Conservation (phyloP, 352 stramenopile genomes). For the Globisporangium spiculum region DNA sequence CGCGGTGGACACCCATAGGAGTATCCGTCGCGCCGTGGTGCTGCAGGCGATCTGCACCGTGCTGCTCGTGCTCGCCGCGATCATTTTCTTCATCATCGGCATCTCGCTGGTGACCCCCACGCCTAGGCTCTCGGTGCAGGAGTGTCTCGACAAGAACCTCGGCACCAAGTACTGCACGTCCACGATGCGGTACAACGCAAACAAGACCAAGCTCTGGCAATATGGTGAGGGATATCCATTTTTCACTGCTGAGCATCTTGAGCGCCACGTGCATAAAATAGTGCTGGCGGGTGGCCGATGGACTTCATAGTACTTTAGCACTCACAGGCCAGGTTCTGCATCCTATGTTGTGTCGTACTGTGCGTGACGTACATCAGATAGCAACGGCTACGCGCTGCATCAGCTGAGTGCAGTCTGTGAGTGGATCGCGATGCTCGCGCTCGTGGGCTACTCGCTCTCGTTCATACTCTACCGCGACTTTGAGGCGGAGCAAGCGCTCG, state of each 20-base stretch:
- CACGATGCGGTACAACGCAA: conserved; percentile 30
- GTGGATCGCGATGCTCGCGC: conserved; percentile 44
- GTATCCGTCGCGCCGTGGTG: conserved; percentile 20
- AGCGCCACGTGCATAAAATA: no score
- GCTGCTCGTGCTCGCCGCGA: conserved; percentile 21
- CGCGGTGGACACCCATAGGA: neutral
- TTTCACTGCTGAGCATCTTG: neutral
- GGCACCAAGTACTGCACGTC: conserved; percentile 34
- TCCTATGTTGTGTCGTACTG: no score
- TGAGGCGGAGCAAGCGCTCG: conserved; percentile 6
- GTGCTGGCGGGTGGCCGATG: no score
- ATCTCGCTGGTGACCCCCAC: conserved; percentile 11
- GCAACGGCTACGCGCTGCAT: conserved; percentile 24
- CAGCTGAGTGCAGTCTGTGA: conserved; percentile 44
- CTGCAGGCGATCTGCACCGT: conserved; percentile 23
- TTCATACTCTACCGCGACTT: conserved; percentile 28
- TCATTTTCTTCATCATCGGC: conserved; percentile 25
- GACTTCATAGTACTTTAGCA: no score
- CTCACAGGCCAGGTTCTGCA: no score
- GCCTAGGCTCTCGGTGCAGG: conserved; percentile 15
- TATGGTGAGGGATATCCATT: conserved; percentile 26
- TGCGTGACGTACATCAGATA: neutral
- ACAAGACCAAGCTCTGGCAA: conserved; percentile 40
- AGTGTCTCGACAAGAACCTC: conserved; percentile 29
- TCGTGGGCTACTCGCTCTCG: conserved; percentile 51